Evolutionary conservation across 1,284 basidiomycete genomes (phyloP), one percentile per base, ranked within the genome.

Genomic region (Leccinum subrobustum): DNA sequence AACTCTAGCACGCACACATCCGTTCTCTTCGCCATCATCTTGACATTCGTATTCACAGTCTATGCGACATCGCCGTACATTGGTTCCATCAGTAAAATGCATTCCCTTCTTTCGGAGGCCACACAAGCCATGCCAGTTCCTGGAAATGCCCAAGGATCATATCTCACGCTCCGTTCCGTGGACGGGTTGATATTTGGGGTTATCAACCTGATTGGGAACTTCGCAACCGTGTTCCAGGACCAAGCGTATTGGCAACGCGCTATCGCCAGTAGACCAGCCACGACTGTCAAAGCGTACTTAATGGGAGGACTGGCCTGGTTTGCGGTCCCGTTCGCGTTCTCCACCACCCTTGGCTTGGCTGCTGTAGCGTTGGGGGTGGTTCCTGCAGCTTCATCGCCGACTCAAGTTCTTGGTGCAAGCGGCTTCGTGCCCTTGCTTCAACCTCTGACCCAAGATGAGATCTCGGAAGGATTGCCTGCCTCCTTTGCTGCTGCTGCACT

Each of bases 221-320:
- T 93, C 65, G 88, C 86, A 0, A 92, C 89, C 2, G 92, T 93
- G 4, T 92, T 91, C 73, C 83, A 86, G 68, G 90, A 92, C 63
- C 84, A 87, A 66, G 86, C 86, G 33, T 91, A 91, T 67, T 91
- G 88, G 88, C 93, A 96, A 73, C 85, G 93, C 35, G 93, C 93
- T 2, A 95, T 96, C 68, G 94, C 95, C 0, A 89, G 87, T 60
- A 81, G 88, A 29, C 94, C 93, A 0, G 85, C 85, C 1, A 89
- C 84, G n/a, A 91, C 89, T 27, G 92, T 95, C 54, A 92, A 92
- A 73, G 95, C 92, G 0, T 97, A 95, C 76, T 77, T 96, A 8
- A 81, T 93, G 23, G 95, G 94, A 54, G 95, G 95, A n/a, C 73
- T 95, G 3, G 89, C 92, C 11, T 94, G 93, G 92, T 91, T 95